Evolutionary conservation across 768 basidiomycete species (phyloP).

Genomic region (Pholiota molesta): DNA sequence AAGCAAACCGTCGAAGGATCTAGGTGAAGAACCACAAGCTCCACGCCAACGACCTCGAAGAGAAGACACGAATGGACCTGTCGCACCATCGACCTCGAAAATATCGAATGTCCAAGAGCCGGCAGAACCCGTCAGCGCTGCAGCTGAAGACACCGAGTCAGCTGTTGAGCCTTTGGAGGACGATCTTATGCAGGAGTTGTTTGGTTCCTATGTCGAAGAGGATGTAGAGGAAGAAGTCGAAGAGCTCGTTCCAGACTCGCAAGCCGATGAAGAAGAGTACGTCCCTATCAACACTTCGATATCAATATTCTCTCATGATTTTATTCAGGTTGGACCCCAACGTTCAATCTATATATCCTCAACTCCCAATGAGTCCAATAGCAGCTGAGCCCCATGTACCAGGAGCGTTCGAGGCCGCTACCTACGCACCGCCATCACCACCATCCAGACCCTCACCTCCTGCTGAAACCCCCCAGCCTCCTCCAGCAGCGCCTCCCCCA

Average conservation of each 20-base stretch:
- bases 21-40: not conserved
- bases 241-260: constrained; percentile 5
- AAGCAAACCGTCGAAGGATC: not conserved
- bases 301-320: not conserved
- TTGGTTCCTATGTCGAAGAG: constrained; percentile 9
- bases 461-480: not conserved
- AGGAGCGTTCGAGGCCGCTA: not conserved
- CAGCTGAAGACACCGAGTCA: not conserved
- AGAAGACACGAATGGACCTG: not conserved
- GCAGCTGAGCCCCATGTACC: not conserved
- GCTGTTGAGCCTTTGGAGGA: not conserved
- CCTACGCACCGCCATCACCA: not conserved
- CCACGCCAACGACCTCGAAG: not conserved
- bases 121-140: no score
- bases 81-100: no score
- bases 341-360: not conserved
- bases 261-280: constrained; percentile 7
- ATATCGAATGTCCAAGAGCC: no score
- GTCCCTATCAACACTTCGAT: not conserved
- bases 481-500: not conserved
- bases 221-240: constrained; percentile 6
- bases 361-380: not conserved
- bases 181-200: constrained; percentile 11
- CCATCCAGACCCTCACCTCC: not conserved
- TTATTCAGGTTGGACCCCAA: not conserved